Evolutionary conservation across 1,284 basidiomycete genomes (phyloP).

Genomic region (Cryptococcus hybrid): DNA sequence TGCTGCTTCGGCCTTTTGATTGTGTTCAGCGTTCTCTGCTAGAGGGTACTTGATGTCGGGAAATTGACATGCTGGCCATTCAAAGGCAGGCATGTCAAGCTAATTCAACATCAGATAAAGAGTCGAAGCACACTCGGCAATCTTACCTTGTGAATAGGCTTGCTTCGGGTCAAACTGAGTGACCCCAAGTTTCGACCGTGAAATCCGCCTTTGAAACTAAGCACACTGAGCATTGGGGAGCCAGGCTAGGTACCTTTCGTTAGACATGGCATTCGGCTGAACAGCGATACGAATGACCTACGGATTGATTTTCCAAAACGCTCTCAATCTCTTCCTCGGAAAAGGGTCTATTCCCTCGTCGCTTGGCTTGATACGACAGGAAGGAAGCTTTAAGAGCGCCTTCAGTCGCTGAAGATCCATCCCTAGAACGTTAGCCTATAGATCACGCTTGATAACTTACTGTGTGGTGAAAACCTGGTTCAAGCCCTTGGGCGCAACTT

Average conservation of each 20-base stretch:
- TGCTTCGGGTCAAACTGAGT: slow-evolving; percentile 19
- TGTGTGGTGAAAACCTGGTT: too few species aligned
- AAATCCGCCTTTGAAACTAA: too few species aligned
- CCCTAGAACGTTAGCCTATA: too few species aligned
- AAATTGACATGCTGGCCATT: slow-evolving; percentile 57
- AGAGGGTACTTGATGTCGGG: slow-evolving; percentile 57
- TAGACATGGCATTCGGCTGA: too few species aligned
- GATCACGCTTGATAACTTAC: too few species aligned
- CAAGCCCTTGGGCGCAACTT: slow-evolving; percentile 51
- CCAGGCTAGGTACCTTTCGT: too few species aligned
- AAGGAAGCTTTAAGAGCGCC: slow-evolving; percentile 58
- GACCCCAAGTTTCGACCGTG: too few species aligned
- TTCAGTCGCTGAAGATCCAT: slow-evolving; percentile 36
- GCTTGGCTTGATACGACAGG: slow-evolving; percentile 44
- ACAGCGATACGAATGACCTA: too few species aligned
- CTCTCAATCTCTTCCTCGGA: slow-evolving; percentile 40
- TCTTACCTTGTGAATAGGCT: too few species aligned
- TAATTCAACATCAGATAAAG: slow-evolving; percentile 20
- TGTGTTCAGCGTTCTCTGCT: slow-evolving; percentile 45
- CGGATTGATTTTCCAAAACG: neutral
- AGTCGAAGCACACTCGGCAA: too few species aligned
- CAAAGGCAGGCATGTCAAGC: slow-evolving; percentile 58
- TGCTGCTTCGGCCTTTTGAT: slow-evolving; percentile 22
- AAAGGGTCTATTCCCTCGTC: slow-evolving; percentile 32
- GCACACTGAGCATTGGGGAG: too few species aligned